Evolutionary conservation across 257 asterid genomes (phyloP).

Genomic region (Fraxinus pennsylvanica): DNA sequence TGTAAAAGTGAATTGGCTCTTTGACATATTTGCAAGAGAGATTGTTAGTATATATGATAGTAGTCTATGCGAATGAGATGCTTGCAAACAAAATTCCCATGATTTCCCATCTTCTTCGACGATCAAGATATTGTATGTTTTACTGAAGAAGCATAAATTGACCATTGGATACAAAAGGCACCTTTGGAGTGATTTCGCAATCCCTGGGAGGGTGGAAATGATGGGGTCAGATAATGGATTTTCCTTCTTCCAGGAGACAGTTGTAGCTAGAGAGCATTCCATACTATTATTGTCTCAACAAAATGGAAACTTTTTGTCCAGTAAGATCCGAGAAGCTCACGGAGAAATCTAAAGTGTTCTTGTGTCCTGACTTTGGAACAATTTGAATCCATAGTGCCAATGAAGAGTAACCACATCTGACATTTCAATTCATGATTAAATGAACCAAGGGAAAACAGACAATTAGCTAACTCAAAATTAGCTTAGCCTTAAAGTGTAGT

Average conservation of each 20-base stretch:
- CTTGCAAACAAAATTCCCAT: background rate
- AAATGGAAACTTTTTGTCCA: conserved; percentile 10
- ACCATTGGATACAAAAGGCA: background rate
- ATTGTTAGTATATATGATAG: background rate
- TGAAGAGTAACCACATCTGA: too few relatives aligned
- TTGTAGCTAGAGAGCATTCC: background rate
- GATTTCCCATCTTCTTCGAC: background rate
- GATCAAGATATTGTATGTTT: too few relatives aligned
- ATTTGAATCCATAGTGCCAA: too few relatives aligned
- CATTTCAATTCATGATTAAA: too few relatives aligned
- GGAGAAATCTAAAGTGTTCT: conserved; percentile 8
- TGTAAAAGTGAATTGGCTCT: background rate
- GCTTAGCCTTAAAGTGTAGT: too few relatives aligned
- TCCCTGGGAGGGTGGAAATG: background rate
- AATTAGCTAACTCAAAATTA: too few relatives aligned
- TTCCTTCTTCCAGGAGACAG: background rate
- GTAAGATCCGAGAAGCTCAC: conserved; percentile 19
- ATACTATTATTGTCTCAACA: too few relatives aligned
- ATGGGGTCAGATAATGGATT: background rate
- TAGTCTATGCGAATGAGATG: too few relatives aligned
- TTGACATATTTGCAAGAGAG: background rate
- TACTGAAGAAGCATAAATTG: background rate
- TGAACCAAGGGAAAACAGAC: too few relatives aligned
- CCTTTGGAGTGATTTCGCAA: conserved; percentile 10
- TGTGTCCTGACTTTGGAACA: too few relatives aligned